Evolutionary conservation across 2,329 filamentous ascomycete species (phyloP), one percentile per base, ranked within the genome.

Genomic region (Hypoxylon sp.): DNA sequence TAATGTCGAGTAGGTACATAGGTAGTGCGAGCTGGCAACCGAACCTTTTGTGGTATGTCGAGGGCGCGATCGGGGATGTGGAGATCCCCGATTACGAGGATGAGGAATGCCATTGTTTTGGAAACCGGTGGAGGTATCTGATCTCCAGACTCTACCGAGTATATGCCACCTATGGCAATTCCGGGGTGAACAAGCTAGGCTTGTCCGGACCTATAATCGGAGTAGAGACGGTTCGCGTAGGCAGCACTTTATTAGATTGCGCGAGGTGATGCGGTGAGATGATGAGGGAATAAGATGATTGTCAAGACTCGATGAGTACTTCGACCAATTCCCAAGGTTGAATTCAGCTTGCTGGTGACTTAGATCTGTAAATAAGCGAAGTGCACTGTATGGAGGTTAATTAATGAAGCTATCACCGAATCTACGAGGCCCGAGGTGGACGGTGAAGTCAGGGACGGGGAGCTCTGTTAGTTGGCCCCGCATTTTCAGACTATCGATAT

Each of bases 31-130:
- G 57, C 30, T 45, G 25, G 23, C 42, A 27, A 29, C 9, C 60
- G 62, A 79, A 91, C 91, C 86, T 96, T 96, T 72, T 88, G 81
- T 52, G 91, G 91, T 67, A 96, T 92, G 72, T 96, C 91, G 60
- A 94, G 86, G 64, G 91, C 91, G 71, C 91, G 82, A 74, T 96
- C 91, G 65, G 91, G 91, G 74, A 96, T 96, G 77, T 96, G 91
- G 45, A 96, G 84, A 77, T 96, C 91, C 71, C 91, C 91, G 64
- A 96, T 90, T 69, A 94, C 90, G 69, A 96, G 83, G 69, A 96
- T 91, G 63, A 96, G 81, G 75, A 93, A 90, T 60, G 91, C 90
- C 78, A 93, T 91, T 79, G 84, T 88, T 65, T n/a, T 50, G 42
- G 50, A 44, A 16, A 17, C 41, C 43, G 9, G 25, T 29, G 11